Base-by-base conservation (phyloP, 495 filamentous ascomycete species). In the Sabuloglossum arenarium region DNA sequence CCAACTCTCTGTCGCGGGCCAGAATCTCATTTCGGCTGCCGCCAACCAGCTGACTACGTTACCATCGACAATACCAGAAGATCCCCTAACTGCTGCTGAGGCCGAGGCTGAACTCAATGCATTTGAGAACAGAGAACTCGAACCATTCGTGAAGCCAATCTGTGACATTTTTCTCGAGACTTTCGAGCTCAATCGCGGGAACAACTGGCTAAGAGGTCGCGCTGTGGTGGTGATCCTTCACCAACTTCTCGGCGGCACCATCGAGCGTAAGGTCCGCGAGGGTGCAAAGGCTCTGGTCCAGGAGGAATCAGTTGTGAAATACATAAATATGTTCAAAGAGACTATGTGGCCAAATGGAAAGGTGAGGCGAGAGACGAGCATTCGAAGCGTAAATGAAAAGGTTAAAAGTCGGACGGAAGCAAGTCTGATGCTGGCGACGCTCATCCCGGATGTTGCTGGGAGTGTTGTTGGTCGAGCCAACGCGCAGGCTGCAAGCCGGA, bases 101-200 rank as follows among this genome's bases (percentile, higher is more conserved):
- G 90, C 90, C 1, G 88, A 97, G 66, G 88, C 88, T 0, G 93
- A 99, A 67, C 73, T 99, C 24, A 85, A 84, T 47, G 93, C 93
- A 5, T 97, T 94, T 60, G 91, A 96, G 63, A 79, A 87, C 59
- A 80, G 82, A 57, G 86, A 94, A 61, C 72, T 87, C 0, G 86
- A 94, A 63, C 93, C 93, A 6, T 96, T 99, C 66, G 88, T 99
- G 60, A 97, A 94, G 63, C 93, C 93, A 8, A 94, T 99, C 59
- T 96, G 88, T 67, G 91, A 99, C 66, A 78, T 97, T 54, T 99
- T 99, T 67, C 79, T 97, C 39, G 93, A 97, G 70, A 75, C 86
- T 11, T 99, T 99, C 66, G 88, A 95, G 64, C 76, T 97, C 27
- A 94, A 95, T 64, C 79, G 81, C 29, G 89, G 88, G 19, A 94